Evolutionary conservation across 116 monocot genomes (phyloP).

Genomic region (Cymodocea nodosa): DNA sequence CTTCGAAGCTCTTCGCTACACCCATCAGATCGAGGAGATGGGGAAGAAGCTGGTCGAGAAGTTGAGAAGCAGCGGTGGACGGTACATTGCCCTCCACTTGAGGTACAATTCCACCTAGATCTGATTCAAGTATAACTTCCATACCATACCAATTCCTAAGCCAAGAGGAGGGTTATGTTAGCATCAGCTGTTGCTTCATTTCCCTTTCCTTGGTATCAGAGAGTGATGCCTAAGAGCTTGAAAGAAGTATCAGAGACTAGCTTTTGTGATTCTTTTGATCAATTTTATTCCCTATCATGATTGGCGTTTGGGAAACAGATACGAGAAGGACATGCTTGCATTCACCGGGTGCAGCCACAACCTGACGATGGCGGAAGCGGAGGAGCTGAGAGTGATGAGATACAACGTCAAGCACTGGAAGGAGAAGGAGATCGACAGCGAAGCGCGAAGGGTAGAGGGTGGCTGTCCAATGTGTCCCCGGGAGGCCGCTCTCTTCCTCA

Average conservation of each 20-base stretch:
- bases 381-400: conserved; percentile 45
- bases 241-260: no score
- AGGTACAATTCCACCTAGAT: conserved; percentile 17
- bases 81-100: conserved; percentile 80
- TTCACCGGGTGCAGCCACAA: conserved; percentile 92
- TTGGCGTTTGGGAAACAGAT: neutral
- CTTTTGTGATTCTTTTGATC: no score
- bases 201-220: no score
- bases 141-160: no score
- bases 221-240: no score
- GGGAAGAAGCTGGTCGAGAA: conserved; percentile 43
- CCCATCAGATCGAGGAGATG: conserved; percentile 46
- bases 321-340: conserved; percentile 97
- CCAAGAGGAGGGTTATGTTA: no score
- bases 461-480: conserved; percentile 88
- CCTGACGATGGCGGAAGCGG: conserved; percentile 37
- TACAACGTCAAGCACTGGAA: conserved; percentile 66
- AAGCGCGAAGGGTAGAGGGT: conserved; percentile 37
- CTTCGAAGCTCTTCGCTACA: conserved; percentile 60
- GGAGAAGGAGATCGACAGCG: conserved; percentile 72
- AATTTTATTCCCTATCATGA: no score
- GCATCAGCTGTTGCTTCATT: no score
- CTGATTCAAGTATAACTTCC: no score
- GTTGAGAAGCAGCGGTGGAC: conserved; percentile 24
- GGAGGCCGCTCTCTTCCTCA: conserved; percentile 75